A percentile compares a stretch with the other conserved stretches of the same genome.
phyloP scores from a whole-genome alignment of 2,329 filamentous ascomycete species.

The Cytospora paraplurivora region DNA sequence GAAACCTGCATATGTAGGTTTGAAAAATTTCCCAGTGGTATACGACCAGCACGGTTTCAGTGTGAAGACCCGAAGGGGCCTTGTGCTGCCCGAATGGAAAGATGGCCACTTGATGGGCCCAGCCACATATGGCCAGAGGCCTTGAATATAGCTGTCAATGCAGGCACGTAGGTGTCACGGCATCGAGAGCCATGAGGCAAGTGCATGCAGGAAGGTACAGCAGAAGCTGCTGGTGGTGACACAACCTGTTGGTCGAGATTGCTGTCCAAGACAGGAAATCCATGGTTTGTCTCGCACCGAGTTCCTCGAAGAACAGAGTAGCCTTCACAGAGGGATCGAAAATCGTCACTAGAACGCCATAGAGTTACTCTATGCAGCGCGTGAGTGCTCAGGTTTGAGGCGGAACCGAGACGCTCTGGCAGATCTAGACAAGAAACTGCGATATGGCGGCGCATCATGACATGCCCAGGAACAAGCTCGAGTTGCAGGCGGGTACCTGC shows the following conservation, averaged over 20 bases:
- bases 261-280: constrained; percentile 21
- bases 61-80: neutral
- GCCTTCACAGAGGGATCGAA: constrained; percentile 11
- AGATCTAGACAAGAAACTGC: constrained; percentile 1
- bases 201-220: constrained; percentile 9
- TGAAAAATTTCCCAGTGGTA: neutral
- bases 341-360: constrained; percentile 6
- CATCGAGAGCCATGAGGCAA: constrained; percentile 17
- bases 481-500: constrained; percentile 13
- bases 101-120: neutral
- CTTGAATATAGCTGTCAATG: constrained; percentile 13
- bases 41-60: neutral
- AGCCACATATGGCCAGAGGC: neutral
- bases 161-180: constrained; percentile 16
- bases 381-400: constrained; percentile 29
- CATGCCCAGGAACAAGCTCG: neutral
- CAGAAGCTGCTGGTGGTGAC: constrained; percentile 4
- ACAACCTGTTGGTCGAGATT: constrained; percentile 23
- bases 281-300: constrained; percentile 12
- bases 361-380: constrained; percentile 12
- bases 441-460: neutral
- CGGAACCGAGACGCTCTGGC: constrained; percentile 19
- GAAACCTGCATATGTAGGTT: neutral
- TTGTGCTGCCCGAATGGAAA: neutral
- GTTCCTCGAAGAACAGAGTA: neutral